Percentiles rank a stretch among this genome's conserved stretches.
phyloP scores from a whole-genome alignment of 306 rosid species.

The Vachellia collinsii region DNA sequence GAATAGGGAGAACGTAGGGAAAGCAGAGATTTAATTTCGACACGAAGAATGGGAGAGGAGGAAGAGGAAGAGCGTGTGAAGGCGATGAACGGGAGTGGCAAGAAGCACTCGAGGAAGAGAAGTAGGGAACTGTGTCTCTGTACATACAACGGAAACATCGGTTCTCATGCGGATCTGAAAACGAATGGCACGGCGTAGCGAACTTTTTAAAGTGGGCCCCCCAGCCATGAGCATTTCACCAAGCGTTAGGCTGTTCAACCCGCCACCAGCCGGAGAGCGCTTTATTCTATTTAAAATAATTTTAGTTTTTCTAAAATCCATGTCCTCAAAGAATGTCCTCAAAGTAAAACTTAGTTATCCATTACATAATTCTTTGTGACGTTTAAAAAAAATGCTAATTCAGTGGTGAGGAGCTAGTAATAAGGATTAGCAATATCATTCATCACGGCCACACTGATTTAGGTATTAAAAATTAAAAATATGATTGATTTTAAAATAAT shows the following conservation, averaged over 20 bases:
- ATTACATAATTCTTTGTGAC: background rate
- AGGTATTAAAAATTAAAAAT: too few species aligned
- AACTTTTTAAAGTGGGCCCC: constrained; percentile 25
- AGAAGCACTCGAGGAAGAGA: background rate
- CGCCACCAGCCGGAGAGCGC: background rate
- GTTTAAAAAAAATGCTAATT: background rate
- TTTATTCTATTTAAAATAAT: too few species aligned
- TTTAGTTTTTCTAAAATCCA: background rate
- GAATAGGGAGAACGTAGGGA: background rate
- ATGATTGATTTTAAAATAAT: too few species aligned
- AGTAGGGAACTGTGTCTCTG: background rate
- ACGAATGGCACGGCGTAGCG: background rate
- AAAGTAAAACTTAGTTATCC: background rate
- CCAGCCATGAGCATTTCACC: background rate
- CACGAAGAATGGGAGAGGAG: background rate
- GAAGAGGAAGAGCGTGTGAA: background rate
- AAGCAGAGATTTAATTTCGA: constrained; percentile 5
- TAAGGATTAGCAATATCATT: background rate
- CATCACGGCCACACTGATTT: too few species aligned
- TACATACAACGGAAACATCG: constrained; percentile 29
- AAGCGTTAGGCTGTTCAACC: background rate
- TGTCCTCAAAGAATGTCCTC: background rate
- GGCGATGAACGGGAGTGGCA: background rate
- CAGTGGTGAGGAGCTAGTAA: background rate
- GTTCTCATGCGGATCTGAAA: constrained; percentile 29